Base-by-base conservation (phyloP, 1,139 yeast genomes). In the Arxiozyma telluris region DNA sequence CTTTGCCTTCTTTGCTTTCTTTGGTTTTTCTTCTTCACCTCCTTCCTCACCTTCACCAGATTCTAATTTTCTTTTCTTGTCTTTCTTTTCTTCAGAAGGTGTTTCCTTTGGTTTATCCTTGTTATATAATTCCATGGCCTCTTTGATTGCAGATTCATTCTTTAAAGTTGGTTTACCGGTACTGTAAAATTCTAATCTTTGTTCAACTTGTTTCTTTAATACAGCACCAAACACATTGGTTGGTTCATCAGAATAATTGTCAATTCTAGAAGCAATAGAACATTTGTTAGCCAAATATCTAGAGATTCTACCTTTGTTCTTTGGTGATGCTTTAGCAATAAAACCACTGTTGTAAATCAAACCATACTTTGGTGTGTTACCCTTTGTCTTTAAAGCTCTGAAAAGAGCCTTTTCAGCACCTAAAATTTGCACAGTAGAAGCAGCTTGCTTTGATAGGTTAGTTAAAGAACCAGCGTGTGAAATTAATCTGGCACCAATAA, bases 401-500 rank as follows among this genome's bases (percentile, higher is more conserved):
- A 93, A 93, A 62, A 93, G 80, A 51, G 98, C 98, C 82, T 93
- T 93, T 77, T 93, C 98, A 64, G 98, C 98, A 75, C 98, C 98
- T 68, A 93, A 81, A 64, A 93, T 93, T 79, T 93, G 98, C 55
- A 93, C 94, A 58, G 99, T 93, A 23, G 98, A 93, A 55, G 98
- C 98, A 64, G 98, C 98, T 73, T 94, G 96, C 74, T 93, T 93
- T 58, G 98, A 91, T 70, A 93, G 79, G 73, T 89, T 89, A 62
- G 97, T 90, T 71, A 93, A 80, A 61, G 98, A 91, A 73, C 98
- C 98, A 57, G 98, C 96, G 70, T 93, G 98, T 51, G 98, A 91
- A 64, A 93, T 93, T 69, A 93, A 82, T 74, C 98, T 84, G 53
- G 98, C 98, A 76, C 98, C 98, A 59, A 93, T 94, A 69, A 91